Base-by-base conservation (phyloP, 306 rosid species). In the Bauhinia variegata region DNA sequence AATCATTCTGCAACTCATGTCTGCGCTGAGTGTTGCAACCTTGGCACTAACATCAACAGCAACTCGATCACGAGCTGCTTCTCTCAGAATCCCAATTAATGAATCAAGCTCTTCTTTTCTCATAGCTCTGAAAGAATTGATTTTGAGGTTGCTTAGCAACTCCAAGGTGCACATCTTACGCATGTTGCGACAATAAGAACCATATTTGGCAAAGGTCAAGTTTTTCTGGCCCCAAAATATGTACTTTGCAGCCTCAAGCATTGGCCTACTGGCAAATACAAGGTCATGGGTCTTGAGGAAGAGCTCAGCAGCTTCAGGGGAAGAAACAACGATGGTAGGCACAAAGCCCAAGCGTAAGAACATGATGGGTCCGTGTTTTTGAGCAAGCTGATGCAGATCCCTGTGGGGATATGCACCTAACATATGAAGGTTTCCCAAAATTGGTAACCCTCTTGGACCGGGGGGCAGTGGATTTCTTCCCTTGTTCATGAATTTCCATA, bases 151-250 rank as follows among this genome's bases (percentile, higher is more conserved):
- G 75, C 83, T 84, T 0, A 84, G 83, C 9, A 84, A 63, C 19
- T 84, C 73, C 0, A 80, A 71, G 11, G 79, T 80, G 79, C 81
- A 80, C 77, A 80, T 71, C 55, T 76, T 84, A 1, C 86, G 79
- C 4, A 64, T 52, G 64, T 76, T 54, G 12, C 83, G 83, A 83
- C 86, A 84, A 51, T 80, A 84, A 3, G 81, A 14, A 13, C 86
- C 86, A 8, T 77, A 80, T 3, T 41, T 37, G 4, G 68, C 53
- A 3, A 71, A 77, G 19, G 8, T n/a, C 28, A 80, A 16, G 62
- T 4, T 48, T 42, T 60, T 67, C 33, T 84, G 83, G 3, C 32
- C 78, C 2, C 59, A 82, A 4, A 65, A 43, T 10, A 80, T 46
- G 55, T 47, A 14, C 60, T 70, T 65, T 3, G 65, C 13, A 11